These are phyloP conservation scores for Fusarium xyrophilum DNA, from an alignment of 2,329 filamentous ascomycete species.

Conservation along the genomic window DNA sequence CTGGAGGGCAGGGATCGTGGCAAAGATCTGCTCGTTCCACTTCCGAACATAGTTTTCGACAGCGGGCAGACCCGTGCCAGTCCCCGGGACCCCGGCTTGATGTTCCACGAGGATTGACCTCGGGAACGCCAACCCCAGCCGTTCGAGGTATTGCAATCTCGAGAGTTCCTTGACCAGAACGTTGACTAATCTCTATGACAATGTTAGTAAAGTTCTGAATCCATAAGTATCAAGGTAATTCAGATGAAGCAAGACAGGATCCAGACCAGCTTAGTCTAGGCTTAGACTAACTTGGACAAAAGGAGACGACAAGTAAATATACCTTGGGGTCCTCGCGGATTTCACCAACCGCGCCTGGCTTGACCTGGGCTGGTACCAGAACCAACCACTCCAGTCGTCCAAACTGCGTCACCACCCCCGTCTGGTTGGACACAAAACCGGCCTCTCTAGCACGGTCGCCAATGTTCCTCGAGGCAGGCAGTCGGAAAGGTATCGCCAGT, in stretches of 20 bases:
- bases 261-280: background rate
- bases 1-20: background rate
- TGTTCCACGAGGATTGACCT: background rate
- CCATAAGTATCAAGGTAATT: background rate
- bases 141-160: background rate
- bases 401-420: background rate
- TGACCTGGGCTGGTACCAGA: background rate
- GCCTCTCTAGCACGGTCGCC: background rate
- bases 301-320: background rate
- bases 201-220: background rate
- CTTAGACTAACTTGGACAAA: background rate
- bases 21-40: background rate
- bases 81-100: background rate
- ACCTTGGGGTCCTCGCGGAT: background rate
- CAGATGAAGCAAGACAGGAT: background rate
- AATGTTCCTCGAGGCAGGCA: background rate
- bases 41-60: background rate
- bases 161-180: fast-evolving
- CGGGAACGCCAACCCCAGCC: background rate
- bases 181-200: fast-evolving
- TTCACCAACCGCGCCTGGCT: background rate
- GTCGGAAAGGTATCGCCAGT: background rate
- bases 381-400: background rate
- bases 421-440: background rate
- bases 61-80: background rate